These are phyloP conservation scores for Allantophomopsis lycopodina DNA, from an alignment of 2,329 filamentous ascomycete genomes.

Conservation along the genomic window DNA sequence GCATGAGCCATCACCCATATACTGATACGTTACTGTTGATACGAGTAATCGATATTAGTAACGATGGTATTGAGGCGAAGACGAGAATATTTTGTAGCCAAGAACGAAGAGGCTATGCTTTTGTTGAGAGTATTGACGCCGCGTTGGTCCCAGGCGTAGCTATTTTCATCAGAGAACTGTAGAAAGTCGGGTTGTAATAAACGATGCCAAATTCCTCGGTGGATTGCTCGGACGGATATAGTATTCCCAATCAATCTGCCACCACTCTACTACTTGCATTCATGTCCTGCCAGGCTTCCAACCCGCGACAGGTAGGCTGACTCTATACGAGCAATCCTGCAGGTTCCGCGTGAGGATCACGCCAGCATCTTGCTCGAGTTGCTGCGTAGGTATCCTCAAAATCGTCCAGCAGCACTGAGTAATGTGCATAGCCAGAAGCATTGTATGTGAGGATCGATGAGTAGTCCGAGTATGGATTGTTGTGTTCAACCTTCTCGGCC, in stretches of 20 bases:
- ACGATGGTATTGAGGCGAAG: constrained; percentile 45
- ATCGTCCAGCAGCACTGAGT: constrained; percentile 30
- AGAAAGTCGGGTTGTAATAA: constrained; percentile 43
- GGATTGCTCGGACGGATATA: constrained; percentile 15
- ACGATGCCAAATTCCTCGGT: neutral
- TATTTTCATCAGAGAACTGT: constrained; percentile 47
- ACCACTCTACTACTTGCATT: constrained; percentile 49
- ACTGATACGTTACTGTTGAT: constrained; percentile 35
- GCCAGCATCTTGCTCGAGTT: constrained; percentile 38
- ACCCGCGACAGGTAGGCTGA: constrained; percentile 41
- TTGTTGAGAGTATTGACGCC: constrained; percentile 46
- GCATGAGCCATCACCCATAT: constrained; percentile 34
- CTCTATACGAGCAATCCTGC: constrained; percentile 46
- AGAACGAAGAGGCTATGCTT: constrained; percentile 41
- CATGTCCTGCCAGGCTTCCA: constrained; percentile 46
- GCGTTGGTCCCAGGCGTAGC: constrained; percentile 44
- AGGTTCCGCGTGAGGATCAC: constrained; percentile 41
- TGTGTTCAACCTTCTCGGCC: constrained; percentile 42
- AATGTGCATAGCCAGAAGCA: constrained; percentile 38
- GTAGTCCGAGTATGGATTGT: constrained; percentile 44
- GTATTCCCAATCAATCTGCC: constrained; percentile 43
- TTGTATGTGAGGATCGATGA: constrained; percentile 45
- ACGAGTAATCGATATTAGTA: constrained; percentile 36
- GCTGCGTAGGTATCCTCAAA: constrained; percentile 31
- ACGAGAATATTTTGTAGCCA: constrained; percentile 37